Conservation (phyloP, 2,329 filamentous ascomycete species). For the Hansfordia pulvinata region DNA sequence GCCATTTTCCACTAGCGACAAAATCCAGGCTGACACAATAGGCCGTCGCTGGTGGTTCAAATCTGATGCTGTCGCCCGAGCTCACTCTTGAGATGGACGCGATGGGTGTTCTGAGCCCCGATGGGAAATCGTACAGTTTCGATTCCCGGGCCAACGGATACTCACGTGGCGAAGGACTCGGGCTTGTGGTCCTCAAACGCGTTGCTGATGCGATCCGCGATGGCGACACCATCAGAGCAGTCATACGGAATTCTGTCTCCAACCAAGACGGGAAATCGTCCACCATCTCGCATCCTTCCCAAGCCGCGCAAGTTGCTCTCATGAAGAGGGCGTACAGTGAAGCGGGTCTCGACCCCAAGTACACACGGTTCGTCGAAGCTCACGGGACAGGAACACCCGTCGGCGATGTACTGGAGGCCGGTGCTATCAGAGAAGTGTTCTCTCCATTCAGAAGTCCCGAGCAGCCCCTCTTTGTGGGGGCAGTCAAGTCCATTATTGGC, state of each 20-base stretch:
- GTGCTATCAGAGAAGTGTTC: constrained; percentile 1
- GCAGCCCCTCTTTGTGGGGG: neutral
- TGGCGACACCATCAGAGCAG: constrained; percentile 19
- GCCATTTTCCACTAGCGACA: too few relatives aligned
- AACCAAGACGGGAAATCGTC: constrained; percentile 1
- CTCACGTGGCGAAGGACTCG: constrained; percentile 26
- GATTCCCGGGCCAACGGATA: constrained; percentile 27
- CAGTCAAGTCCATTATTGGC: constrained; percentile 3
- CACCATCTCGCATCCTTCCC: neutral
- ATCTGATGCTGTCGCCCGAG: constrained; percentile 12
- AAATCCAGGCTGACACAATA: too few relatives aligned
- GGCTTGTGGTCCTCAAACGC: constrained; percentile 23
- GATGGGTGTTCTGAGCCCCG: constrained; percentile 7
- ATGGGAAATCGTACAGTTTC: constrained; percentile 13
- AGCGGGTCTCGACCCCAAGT: neutral
- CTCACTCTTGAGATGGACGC: constrained; percentile 4
- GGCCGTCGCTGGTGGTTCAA: constrained; percentile 16
- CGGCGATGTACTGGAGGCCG: constrained; percentile 2
- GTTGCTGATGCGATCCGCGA: constrained; percentile 25
- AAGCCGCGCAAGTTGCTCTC: neutral
- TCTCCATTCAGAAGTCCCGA: too few relatives aligned
- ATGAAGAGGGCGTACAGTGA: constrained; percentile 1
- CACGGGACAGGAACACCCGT: constrained; percentile 2
- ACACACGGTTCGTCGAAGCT: constrained; percentile 1
- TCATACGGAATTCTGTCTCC: constrained; percentile 12